phyloP scores from a whole-genome alignment of 352 stramenopile genomes.

The Halophytophthora batemanensis region DNA sequence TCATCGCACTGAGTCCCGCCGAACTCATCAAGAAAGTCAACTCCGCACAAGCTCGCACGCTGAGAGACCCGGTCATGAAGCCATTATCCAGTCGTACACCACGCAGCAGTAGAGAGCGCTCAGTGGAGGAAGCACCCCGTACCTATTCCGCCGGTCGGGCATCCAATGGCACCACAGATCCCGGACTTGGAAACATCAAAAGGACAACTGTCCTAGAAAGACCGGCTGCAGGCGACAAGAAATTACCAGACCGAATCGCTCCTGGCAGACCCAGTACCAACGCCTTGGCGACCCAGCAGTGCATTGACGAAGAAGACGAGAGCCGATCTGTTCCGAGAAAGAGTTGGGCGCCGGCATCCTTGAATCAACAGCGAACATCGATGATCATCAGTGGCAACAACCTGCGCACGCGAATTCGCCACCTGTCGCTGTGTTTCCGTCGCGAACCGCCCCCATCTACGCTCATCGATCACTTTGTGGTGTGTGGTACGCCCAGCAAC shows the following conservation, averaged over 20 bases:
- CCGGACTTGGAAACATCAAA: too few relatives aligned
- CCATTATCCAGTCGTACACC: conserved; percentile 26
- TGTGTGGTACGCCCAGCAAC: conserved; percentile 65
- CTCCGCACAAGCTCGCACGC: conserved; percentile 13
- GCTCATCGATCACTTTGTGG: conserved; percentile 49
- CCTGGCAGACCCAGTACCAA: too few relatives aligned
- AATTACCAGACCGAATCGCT: too few relatives aligned
- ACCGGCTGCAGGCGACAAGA: too few relatives aligned
- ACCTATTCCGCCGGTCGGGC: conserved; percentile 6
- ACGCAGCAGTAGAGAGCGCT: conserved; percentile 1
- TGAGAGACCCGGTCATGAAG: conserved; percentile 23
- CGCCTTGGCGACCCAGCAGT: too few relatives aligned
- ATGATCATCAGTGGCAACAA: conserved; percentile 10
- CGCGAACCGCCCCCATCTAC: conserved; percentile 28
- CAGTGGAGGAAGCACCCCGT: conserved; percentile 13
- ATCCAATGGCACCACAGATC: conserved; percentile 1
- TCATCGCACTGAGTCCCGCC: conserved; percentile 44
- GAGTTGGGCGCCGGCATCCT: conserved; percentile 14
- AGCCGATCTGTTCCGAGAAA: not conserved
- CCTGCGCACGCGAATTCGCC: conserved; percentile 14
- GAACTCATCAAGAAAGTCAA: conserved; percentile 53
- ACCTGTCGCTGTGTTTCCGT: conserved; percentile 37
- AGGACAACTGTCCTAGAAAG: too few relatives aligned
- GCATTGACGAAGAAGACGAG: too few relatives aligned
- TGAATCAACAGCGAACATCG: conserved; percentile 16